phyloP scores from a whole-genome alignment of 495 filamentous ascomycete species.

The Neurospora sp. region DNA sequence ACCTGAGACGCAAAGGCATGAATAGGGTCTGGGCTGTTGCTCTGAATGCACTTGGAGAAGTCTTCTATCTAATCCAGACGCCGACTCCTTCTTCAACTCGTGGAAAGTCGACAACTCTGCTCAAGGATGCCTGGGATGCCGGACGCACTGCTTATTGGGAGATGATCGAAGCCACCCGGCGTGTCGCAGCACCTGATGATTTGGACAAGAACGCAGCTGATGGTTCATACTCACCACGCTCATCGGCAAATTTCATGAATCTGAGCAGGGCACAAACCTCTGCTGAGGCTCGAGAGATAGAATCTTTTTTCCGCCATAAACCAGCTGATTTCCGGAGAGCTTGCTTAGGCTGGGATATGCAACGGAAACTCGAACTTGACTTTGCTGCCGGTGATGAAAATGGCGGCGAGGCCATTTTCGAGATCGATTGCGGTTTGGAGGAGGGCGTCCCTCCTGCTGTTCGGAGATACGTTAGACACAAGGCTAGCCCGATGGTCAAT shows the following conservation, averaged over 20 bases:
- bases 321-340: constrained; percentile 69
- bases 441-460: constrained; percentile 35
- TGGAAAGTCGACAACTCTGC: constrained; percentile 42
- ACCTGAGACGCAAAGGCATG: constrained; percentile 51
- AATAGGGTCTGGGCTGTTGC: constrained; percentile 75
- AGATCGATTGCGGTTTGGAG: constrained; percentile 60
- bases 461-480: constrained; percentile 19
- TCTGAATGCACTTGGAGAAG: constrained; percentile 84
- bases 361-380: constrained; percentile 73
- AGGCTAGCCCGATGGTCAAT: not conserved
- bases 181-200: constrained; percentile 54
- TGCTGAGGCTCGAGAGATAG: constrained; percentile 72
- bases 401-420: constrained; percentile 63
- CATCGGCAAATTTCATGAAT: constrained; percentile 48
- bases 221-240: constrained; percentile 39
- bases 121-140: constrained; percentile 60
- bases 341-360: constrained; percentile 90
- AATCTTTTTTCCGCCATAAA: constrained; percentile 61
- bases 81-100: constrained; percentile 36
- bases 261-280: constrained; percentile 57
- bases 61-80: constrained; percentile 69
- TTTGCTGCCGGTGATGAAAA: constrained; percentile 71
- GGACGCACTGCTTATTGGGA: constrained; percentile 74
- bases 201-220: constrained; percentile 44
- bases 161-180: constrained; percentile 63